These are phyloP conservation scores for Capillidium heterosporum DNA, from an alignment of 371 early-diverging fungal species.

Conservation along the genomic window DNA sequence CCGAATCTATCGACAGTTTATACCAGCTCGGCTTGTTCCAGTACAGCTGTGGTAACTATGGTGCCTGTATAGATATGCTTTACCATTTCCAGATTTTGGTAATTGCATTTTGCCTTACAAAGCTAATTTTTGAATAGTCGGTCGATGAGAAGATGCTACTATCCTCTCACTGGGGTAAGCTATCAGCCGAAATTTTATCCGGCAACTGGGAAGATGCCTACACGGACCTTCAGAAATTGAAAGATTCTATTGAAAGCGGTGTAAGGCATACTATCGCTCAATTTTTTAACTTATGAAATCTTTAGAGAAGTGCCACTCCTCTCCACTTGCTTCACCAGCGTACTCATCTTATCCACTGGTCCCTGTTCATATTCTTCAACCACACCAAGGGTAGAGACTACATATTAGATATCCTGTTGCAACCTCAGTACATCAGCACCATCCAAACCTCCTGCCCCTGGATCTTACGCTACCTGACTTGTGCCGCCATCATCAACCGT, in stretches of 20 bases:
- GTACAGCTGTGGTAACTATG: constrained; percentile 82
- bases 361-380: constrained; percentile 91
- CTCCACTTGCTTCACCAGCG: constrained; percentile 80
- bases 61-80: constrained; percentile 76
- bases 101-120: constrained; percentile 10
- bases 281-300: background rate
- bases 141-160: constrained; percentile 61
- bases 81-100: constrained; percentile 84
- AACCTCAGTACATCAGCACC: constrained; percentile 81
- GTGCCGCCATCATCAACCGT: constrained; percentile 80
- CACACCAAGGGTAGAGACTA: constrained; percentile 87
- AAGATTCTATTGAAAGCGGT: constrained; percentile 68
- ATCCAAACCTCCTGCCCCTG: constrained; percentile 91
- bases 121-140: constrained; percentile 23
- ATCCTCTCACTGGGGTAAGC: constrained; percentile 87
- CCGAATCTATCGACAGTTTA: constrained; percentile 61
- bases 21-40: constrained; percentile 79
- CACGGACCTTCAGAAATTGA: constrained; percentile 68
- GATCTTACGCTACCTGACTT: constrained; percentile 81
- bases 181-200: constrained; percentile 83
- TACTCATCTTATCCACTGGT: constrained; percentile 89
- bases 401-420: constrained; percentile 79
- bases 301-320: constrained; percentile 38
- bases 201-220: constrained; percentile 84
- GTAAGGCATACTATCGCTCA: constrained; percentile 10